phyloP scores from a whole-genome alignment of 176 grass and related monocot species.

The Pharus latifolius region DNA sequence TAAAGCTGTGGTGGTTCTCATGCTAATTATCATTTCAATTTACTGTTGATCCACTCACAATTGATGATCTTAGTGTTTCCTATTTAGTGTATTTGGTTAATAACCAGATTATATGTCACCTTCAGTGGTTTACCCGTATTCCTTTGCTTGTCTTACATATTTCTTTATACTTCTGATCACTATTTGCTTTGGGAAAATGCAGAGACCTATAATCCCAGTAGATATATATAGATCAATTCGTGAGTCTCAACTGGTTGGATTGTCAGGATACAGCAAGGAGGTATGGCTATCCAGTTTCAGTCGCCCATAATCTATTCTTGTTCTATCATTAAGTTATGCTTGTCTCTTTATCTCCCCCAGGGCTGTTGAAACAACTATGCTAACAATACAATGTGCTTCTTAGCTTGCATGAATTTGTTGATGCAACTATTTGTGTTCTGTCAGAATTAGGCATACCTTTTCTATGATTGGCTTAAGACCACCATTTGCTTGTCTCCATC shows the following conservation, averaged over 20 bases:
- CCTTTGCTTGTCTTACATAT: background rate
- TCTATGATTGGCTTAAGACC: background rate
- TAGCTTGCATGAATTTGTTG: background rate
- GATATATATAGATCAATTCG: slow-evolving; percentile 83
- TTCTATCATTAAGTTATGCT: too few relatives aligned
- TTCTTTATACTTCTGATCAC: slow-evolving; percentile 6
- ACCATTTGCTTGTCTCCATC: background rate
- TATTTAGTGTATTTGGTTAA: background rate
- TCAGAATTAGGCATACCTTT: background rate
- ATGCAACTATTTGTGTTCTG: background rate
- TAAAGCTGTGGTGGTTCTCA: background rate
- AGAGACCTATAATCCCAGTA: slow-evolving; percentile 84
- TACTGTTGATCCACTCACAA: background rate
- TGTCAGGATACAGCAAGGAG: slow-evolving; percentile 88
- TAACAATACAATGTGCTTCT: background rate
- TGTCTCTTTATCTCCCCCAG: too few relatives aligned
- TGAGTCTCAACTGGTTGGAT: slow-evolving; percentile 82
- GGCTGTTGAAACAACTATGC: background rate
- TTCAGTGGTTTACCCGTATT: background rate
- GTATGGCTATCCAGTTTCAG: slow-evolving; percentile 33
- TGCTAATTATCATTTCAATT: background rate
- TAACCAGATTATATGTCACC: background rate
- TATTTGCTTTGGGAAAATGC: slow-evolving; percentile 21
- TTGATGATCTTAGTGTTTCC: too few relatives aligned
- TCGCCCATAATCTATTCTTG: background rate